Evolutionary conservation across 2,329 filamentous ascomycete species (phyloP), one percentile per base, ranked within the genome.

Genomic region (Hansfordia pulvinata): DNA sequence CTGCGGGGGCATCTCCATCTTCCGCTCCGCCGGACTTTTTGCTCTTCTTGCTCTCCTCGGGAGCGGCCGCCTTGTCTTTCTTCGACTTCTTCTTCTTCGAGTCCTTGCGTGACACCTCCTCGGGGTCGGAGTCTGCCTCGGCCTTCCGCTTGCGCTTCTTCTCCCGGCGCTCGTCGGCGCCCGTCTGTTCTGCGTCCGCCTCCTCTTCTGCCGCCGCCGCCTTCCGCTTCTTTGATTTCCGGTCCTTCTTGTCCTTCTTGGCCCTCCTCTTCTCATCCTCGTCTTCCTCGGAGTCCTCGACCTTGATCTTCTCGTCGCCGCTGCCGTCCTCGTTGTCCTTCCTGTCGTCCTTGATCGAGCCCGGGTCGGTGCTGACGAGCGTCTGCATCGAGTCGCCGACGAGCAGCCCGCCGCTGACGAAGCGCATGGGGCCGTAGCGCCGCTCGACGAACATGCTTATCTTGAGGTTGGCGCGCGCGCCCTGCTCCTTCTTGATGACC

Each of bases 401-500:
- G 17, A 71, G 47, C 30, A 85, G 66, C 0, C 88, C 90, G n/a
- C 84, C 90, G 31, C 65, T 74, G 14, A 98, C 77, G 51, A 98
- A 98, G 25, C 76, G 71, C 63, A 93, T 82, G 8, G 69, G 63
- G 1, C 85, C 85, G 56, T 76, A 86, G 51, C 76, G 82, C 42
- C 69, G 65, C 39, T 78, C 74, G 29, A 82, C 67, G 46, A 85
- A 93, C 23, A 75, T 58, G 35, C 72, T 73, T 42, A 82, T 66
- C 58, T 80, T 79, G 21, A 79, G 55, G 41, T 82, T 74, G 30
- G 80, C 68, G 38, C 76, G 63, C 24, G 66, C 65, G 42, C 71
- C 65, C 46, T 75, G 69, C 41, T 90, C 78, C 42, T 73, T 67
- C 49, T 78, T 67, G 19, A 90, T 58, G 25, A 73, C 67, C n/a